Evolutionary conservation across 371 early-diverging fungal species (phyloP).

Genomic region (Actinomucor elegans): DNA sequence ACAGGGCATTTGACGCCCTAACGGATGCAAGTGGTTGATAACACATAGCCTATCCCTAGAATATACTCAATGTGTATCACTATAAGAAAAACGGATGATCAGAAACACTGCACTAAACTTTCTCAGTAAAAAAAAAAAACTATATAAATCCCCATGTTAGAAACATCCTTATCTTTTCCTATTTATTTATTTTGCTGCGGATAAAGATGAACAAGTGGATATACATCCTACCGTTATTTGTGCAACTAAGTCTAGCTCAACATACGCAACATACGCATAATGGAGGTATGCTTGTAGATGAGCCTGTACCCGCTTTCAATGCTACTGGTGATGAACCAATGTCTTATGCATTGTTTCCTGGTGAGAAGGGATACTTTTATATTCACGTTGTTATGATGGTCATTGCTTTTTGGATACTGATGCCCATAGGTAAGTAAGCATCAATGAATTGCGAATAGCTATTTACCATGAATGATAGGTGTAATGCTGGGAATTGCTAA

Average conservation of each 20-base stretch:
- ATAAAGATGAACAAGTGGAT: no score
- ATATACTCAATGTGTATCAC: no score
- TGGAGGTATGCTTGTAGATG: slow-evolving; percentile 29
- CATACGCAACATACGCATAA: slow-evolving; percentile 38
- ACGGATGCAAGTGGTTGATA: no score
- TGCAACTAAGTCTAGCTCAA: slow-evolving; percentile 22
- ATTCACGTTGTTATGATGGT: slow-evolving; percentile 48
- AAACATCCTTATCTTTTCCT: no score
- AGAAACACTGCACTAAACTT: no score
- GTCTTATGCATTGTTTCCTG: slow-evolving; percentile 49
- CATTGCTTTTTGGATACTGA: slow-evolving; percentile 46
- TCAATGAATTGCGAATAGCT: neutral
- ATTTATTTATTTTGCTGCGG: no score
- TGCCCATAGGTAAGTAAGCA: slow-evolving; percentile 51
- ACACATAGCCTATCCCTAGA: no score
- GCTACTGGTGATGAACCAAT: slow-evolving; percentile 50
- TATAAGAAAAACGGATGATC: no score
- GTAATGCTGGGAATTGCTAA: slow-evolving; percentile 52
- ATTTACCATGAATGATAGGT: slow-evolving; percentile 21
- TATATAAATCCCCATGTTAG: no score
- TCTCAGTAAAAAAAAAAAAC: no score
- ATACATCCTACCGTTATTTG: no score
- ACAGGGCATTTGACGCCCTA: no score
- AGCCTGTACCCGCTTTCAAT: slow-evolving; percentile 39
- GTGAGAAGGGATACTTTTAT: slow-evolving; percentile 39